Evolutionary conservation across 768 basidiomycete species (phyloP).

Genomic region (Lenzites betulinus): DNA sequence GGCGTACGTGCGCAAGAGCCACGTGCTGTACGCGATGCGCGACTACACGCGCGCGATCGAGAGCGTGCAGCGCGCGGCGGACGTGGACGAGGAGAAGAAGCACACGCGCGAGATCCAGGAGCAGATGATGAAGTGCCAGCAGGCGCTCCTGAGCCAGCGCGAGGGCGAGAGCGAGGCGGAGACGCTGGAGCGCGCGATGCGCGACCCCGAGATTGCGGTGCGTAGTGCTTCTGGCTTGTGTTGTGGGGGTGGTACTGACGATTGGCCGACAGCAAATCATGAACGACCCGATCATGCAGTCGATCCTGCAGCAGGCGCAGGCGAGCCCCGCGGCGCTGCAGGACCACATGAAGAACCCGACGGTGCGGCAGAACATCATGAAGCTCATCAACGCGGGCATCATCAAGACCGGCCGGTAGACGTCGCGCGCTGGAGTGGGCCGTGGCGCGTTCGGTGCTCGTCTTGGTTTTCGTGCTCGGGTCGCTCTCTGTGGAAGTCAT

Average conservation of each 20-base stretch:
- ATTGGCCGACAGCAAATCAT: slow-evolving; percentile 63
- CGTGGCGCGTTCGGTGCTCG: slow-evolving; percentile 1
- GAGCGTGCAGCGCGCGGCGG: slow-evolving; percentile 73
- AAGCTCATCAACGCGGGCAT: slow-evolving; percentile 93
- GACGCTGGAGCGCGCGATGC: slow-evolving; percentile 91
- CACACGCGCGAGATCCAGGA: slow-evolving; percentile 82
- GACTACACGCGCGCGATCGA: slow-evolving; percentile 88
- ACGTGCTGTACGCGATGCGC: slow-evolving; percentile 86
- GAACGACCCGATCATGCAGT: slow-evolving; percentile 91
- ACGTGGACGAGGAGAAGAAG: slow-evolving; percentile 78
- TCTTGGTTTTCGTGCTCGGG: slow-evolving; percentile 13
- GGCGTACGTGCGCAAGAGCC: slow-evolving; percentile 92
- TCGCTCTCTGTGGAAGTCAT: slow-evolving; percentile 15
- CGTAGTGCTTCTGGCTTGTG: slow-evolving; percentile 32
- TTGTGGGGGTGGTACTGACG: background rate
- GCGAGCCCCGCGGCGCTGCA: slow-evolving; percentile 83
- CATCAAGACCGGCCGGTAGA: slow-evolving; percentile 75
- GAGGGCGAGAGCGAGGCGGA: slow-evolving; percentile 89
- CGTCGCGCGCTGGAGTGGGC: background rate
- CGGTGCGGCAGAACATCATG: slow-evolving; percentile 77
- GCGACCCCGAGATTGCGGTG: slow-evolving; percentile 94
- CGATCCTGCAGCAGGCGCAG: slow-evolving; percentile 94
- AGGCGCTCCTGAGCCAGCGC: slow-evolving; percentile 77
- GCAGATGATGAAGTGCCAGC: slow-evolving; percentile 78
- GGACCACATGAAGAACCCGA: slow-evolving; percentile 95